Evolutionary conservation across 345 rosid genomes (phyloP), one percentile per base, ranked within the genome.

Genomic region (Arabidopsis arenosa): DNA sequence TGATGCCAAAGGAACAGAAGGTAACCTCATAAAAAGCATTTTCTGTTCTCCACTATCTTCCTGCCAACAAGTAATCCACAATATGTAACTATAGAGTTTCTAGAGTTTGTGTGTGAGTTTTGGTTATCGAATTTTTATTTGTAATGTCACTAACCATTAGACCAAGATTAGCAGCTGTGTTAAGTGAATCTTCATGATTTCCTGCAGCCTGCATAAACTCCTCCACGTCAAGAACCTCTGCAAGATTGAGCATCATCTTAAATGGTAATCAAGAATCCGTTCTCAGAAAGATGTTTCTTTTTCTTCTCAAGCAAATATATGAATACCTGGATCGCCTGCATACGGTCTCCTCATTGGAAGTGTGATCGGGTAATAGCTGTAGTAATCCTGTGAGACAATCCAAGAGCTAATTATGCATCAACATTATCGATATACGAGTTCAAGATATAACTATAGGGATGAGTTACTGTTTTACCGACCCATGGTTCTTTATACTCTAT

Each of bases 341-440:
- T 89, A 87, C 9, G 94, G 94, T 76, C 86, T 87, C 74, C 98
- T 86, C 79, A 87, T 7, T 21, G 98, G 97, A 84, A 88, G 91
- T 60, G 88, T 79, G 52, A 83, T 84, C 1, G 97, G 98, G 77
- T 88, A 93, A 77, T 93, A 54, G 78, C 88, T 82, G 82, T 85
- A 84, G 83, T 90, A 89, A 69, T 91, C 91, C 98, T 93, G 84
- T 72, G 59, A 35, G 2, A 49, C 23, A 65, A 79, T 54, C 60
- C 60, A 53, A 60, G 37, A 36, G 39, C n/a, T 14, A 32, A 55
- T 8, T 52, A 71, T 6, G 7, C 51, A 58, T 14, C 7, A 35
- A 48, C 52, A 54, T 39, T 10, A 51, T 58, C 13, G 10, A 21
- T 2, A 63, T 5, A 48, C 28, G 30, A 56, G 67, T 32, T 68